Evolutionary conservation across 2,329 filamentous ascomycete genomes (phyloP).

Genomic region (Ceratocystis huliohia): DNA sequence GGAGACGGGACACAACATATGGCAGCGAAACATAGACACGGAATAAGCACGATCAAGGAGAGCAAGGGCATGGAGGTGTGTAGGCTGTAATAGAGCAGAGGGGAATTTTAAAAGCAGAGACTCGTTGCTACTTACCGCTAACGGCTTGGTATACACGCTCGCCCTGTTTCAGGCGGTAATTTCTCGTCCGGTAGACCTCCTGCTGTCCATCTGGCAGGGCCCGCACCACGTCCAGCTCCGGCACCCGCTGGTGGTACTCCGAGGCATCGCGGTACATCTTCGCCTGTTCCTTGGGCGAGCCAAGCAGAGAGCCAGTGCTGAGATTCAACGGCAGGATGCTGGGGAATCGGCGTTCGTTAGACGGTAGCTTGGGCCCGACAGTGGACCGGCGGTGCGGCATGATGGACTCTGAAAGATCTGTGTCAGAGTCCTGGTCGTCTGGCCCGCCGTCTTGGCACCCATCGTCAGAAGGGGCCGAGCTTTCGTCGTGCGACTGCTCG

Average conservation of each 20-base stretch:
- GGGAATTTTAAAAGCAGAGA: too few species aligned
- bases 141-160: slow-evolving; percentile 17
- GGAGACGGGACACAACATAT: neutral
- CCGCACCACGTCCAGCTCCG: slow-evolving; percentile 13
- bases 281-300: slow-evolving; percentile 16
- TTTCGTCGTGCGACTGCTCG: slow-evolving; percentile 12
- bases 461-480: neutral
- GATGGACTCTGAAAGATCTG: neutral
- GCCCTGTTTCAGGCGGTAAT: neutral
- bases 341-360: slow-evolving; percentile 8
- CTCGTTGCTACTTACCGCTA: slow-evolving; percentile 11
- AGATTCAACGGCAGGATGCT: slow-evolving; percentile 9
- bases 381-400: slow-evolving; percentile 11
- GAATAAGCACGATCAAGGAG: too few species aligned
- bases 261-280: slow-evolving; percentile 16
- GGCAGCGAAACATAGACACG: neutral
- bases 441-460: neutral
- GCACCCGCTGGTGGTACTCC: slow-evolving; percentile 5
- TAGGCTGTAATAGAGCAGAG: too few species aligned
- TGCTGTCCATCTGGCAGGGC: slow-evolving; percentile 5
- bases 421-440: neutral
- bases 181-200: slow-evolving; percentile 10
- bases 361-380: slow-evolving; percentile 6
- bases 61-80: too few species aligned
- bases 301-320: slow-evolving; percentile 6